Percentiles rank a stretch among this genome's conserved stretches.
Evolutionary conservation across 2,329 filamentous ascomycete species (phyloP).

Genomic region (Ceratocystis smalleyi): DNA sequence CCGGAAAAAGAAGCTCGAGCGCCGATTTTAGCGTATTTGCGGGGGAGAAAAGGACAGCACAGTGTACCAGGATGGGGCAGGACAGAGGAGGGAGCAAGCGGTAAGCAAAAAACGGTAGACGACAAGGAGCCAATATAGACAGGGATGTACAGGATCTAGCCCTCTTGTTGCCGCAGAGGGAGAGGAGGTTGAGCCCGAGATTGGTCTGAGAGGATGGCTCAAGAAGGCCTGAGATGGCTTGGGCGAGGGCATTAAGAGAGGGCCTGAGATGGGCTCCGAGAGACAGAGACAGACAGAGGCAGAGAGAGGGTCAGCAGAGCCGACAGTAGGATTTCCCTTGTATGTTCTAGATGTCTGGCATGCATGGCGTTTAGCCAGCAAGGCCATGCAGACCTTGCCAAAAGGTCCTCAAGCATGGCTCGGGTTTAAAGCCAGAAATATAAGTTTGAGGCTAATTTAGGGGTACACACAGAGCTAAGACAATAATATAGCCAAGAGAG

Average conservation of each 20-base stretch:
- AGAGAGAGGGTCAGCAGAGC: neutral
- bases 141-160: neutral
- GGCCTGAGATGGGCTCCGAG: neutral
- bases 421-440: neutral
- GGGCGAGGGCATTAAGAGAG: neutral
- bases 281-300: neutral
- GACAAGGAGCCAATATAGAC: neutral
- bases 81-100: neutral
- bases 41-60: conserved; percentile 6
- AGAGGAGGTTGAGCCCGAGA: neutral
- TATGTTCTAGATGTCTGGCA: neutral
- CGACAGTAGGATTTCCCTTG: neutral
- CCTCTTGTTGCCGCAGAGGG: neutral
- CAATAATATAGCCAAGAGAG: neutral
- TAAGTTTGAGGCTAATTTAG: neutral
- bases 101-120: neutral
- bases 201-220: neutral
- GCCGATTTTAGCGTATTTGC: conserved; percentile 4
- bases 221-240: neutral
- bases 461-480: too few relatives aligned
- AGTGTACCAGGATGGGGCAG: neutral
- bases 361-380: neutral
- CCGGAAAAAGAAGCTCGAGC: neutral
- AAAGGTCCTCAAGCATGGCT: neutral
- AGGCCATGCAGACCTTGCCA: neutral